These are phyloP conservation scores for Scenedesmus sp. DNA, from an alignment of 163 green algal species.

Conservation along the genomic window DNA sequence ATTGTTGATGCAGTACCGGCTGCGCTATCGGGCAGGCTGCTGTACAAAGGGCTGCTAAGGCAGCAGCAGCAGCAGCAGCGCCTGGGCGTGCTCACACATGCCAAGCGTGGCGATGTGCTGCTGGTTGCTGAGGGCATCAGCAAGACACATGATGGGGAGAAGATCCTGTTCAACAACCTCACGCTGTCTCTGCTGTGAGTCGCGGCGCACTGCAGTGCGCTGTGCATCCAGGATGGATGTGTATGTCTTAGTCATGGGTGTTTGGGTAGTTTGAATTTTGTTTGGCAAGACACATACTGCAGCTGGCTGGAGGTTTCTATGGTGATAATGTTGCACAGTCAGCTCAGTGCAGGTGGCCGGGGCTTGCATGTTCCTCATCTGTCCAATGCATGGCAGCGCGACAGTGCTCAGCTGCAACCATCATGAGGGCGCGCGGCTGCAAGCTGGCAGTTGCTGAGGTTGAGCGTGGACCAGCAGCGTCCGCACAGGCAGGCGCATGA, in stretches of 20 bases:
- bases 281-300: not conserved
- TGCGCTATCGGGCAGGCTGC: not conserved
- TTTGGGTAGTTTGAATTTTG: too few relatives aligned
- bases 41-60: not conserved
- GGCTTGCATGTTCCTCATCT: too few relatives aligned
- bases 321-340: not conserved
- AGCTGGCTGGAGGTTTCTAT: not conserved
- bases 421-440: not conserved
- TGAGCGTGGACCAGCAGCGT: not conserved
- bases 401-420: not conserved
- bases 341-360: too few relatives aligned
- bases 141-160: slow-evolving; percentile 84
- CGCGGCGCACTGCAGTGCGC: too few relatives aligned
- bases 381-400: not conserved
- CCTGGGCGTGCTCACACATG: not conserved
- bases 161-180: slow-evolving; percentile 77
- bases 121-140: slow-evolving; percentile 72
- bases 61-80: slow-evolving; percentile 20
- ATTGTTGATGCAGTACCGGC: not conserved
- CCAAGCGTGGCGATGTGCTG: slow-evolving; percentile 55
- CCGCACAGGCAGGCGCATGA: not conserved
- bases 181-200: slow-evolving; percentile 74
- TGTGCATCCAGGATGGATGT: too few relatives aligned
- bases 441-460: not conserved
- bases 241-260: too few relatives aligned